Evolutionary conservation across 2,329 filamentous ascomycete species (phyloP).

Genomic region (Chaetomium sp.): DNA sequence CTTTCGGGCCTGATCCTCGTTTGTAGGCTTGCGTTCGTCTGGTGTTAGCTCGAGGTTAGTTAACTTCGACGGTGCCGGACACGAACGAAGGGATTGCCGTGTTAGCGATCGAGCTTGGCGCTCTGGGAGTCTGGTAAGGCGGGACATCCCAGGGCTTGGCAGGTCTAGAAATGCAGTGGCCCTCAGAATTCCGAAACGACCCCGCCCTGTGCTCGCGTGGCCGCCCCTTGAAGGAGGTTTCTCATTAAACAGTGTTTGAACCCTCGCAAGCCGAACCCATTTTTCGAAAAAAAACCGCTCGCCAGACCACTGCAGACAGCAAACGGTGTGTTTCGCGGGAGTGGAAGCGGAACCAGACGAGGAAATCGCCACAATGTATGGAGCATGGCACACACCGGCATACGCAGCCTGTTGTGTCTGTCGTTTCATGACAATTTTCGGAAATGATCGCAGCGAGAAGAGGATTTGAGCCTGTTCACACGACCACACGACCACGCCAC

Average conservation of each 20-base stretch:
- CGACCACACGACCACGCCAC: neutral
- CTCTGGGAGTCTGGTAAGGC: neutral
- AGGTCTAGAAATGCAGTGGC: neutral
- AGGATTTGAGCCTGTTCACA: slow-evolving; percentile 12
- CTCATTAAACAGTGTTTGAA: slow-evolving; percentile 6
- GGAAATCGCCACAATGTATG: neutral
- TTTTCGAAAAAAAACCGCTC: neutral
- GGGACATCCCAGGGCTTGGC: slow-evolving; percentile 11
- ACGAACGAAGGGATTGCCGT: slow-evolving; percentile 1
- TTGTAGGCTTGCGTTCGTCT: neutral
- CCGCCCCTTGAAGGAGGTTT: slow-evolving; percentile 15
- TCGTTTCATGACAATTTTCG: neutral
- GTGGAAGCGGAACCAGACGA: neutral
- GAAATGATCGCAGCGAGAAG: neutral
- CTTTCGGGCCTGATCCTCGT: neutral
- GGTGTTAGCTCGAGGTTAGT: neutral
- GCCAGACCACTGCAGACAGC: neutral
- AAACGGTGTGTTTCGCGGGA: no score
- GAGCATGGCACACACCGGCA: neutral
- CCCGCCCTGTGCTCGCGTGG: slow-evolving; percentile 5
- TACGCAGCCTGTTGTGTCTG: neutral
- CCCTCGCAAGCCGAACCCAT: neutral
- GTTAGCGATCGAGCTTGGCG: slow-evolving; percentile 1
- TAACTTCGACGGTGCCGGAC: slow-evolving; percentile 13
- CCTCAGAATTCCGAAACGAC: neutral